A percentile compares a stretch with the other conserved stretches of the same genome.
These are phyloP conservation scores for Pythium phragmitis DNA, from an alignment of 352 stramenopile genomes.

Conservation along the genomic window DNA sequence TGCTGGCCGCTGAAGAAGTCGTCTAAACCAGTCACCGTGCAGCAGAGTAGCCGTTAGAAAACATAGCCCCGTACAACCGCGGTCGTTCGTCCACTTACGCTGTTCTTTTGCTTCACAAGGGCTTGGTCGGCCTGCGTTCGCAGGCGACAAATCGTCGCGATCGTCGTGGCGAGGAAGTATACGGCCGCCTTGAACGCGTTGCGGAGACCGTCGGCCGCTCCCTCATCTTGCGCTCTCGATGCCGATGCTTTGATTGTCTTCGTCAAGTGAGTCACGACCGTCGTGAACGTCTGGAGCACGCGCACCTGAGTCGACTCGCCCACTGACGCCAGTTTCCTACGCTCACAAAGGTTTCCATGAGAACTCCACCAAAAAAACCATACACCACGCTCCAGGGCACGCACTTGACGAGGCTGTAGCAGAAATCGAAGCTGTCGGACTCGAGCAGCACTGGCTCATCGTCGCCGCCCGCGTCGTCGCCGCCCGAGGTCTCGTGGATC, in stretches of 20 bases:
- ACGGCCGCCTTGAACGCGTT: constrained; percentile 66
- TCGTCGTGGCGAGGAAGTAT: constrained; percentile 70
- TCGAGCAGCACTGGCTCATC: constrained; percentile 53
- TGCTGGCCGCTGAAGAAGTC: constrained; percentile 5
- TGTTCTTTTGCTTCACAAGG: constrained; percentile 58
- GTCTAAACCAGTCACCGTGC: constrained; percentile 3
- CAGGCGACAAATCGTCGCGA: constrained; percentile 46
- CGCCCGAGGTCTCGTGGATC: constrained; percentile 24
- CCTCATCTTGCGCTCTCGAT: constrained; percentile 25
- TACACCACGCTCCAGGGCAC: neutral
- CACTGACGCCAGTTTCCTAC: constrained; percentile 50
- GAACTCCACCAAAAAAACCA: neutral
- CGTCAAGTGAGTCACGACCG: constrained; percentile 61
- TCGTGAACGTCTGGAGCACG: constrained; percentile 60
- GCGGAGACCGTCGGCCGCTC: constrained; percentile 21
- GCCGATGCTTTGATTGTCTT: constrained; percentile 41
- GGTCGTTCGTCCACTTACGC: constrained; percentile 21
- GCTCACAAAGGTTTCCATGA: neutral
- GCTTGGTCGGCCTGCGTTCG: constrained; percentile 59
- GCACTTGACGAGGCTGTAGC: constrained; percentile 76
- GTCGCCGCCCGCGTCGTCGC: constrained; percentile 32
- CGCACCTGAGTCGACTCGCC: constrained; percentile 54
- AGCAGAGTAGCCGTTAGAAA: neutral
- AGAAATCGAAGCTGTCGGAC: constrained; percentile 63
- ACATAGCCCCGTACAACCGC: neutral